A percentile compares a stretch with the other conserved stretches of the same genome.
These are phyloP conservation scores for Gillenia trifoliata DNA, from an alignment of 306 rosid species.

Conservation along the genomic window DNA sequence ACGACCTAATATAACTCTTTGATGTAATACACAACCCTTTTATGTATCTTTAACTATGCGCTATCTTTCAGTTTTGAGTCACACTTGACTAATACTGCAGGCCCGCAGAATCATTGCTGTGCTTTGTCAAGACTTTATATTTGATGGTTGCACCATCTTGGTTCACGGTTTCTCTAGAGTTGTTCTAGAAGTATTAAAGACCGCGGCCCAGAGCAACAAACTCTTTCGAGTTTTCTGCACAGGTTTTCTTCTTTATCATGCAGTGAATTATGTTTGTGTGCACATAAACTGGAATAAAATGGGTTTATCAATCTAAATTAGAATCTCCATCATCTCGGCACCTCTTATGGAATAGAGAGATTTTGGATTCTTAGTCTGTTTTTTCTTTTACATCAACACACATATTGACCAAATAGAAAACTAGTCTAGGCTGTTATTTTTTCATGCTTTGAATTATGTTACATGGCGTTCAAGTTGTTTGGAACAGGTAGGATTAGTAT, in stretches of 20 bases:
- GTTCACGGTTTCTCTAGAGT: conserved; percentile 96
- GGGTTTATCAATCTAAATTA: not conserved
- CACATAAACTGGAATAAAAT: not conserved
- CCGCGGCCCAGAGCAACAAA: conserved; percentile 77
- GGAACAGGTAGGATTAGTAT: not conserved
- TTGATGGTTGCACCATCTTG: conserved; percentile 86
- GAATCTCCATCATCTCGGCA: not conserved
- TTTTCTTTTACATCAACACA: not conserved
- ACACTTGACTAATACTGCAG: conserved; percentile 33
- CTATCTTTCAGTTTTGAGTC: not conserved
- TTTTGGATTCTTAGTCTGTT: not conserved
- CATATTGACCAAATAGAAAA: not conserved
- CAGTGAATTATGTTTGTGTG: not conserved
- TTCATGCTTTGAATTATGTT: not conserved
- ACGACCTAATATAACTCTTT: not conserved
- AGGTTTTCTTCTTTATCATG: conserved; percentile 37
- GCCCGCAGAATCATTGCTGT: conserved; percentile 89
- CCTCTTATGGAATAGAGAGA: not conserved
- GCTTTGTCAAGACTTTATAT: conserved; percentile 88
- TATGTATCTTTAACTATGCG: not conserved
- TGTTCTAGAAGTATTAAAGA: conserved; percentile 72
- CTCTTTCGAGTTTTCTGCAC: conserved; percentile 87
- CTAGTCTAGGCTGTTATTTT: not conserved
- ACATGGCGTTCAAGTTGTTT: not conserved
- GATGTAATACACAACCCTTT: not conserved